Evolutionary conservation across 345 rosid genomes (phyloP).

Genomic region (Noccaea caerulescens): DNA sequence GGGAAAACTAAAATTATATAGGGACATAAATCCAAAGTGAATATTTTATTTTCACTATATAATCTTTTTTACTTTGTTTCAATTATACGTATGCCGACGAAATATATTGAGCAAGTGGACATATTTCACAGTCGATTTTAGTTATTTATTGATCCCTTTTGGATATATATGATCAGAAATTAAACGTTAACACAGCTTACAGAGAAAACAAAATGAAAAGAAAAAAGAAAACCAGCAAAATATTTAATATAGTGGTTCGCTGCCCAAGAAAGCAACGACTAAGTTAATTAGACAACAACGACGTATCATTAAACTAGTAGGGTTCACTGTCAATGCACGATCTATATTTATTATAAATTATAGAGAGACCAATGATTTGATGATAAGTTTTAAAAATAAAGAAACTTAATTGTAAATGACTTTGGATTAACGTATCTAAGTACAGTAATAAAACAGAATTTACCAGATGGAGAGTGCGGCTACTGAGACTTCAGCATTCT

Average conservation of each 20-base stretch:
- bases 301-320: slow-evolving; percentile 6
- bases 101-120: neutral
- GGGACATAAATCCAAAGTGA: neutral
- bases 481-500: slow-evolving; percentile 76
- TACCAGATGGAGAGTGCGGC: slow-evolving; percentile 90
- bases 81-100: neutral
- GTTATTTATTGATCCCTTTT: neutral
- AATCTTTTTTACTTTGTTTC: neutral
- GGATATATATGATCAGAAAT: neutral
- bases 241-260: slow-evolving; percentile 29
- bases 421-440: neutral
- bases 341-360: neutral
- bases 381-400: neutral
- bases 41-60: neutral
- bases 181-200: neutral
- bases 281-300: neutral
- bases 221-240: neutral
- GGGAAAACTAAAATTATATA: neutral
- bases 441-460: neutral
- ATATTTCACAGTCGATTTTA: slow-evolving; percentile 19
- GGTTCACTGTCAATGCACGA: slow-evolving; percentile 20
- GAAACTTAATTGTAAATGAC: neutral
- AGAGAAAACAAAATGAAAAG: slow-evolving; percentile 8
- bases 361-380: slow-evolving; percentile 25
- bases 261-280: slow-evolving; percentile 41